These are phyloP conservation scores for Lycium ferocissimum DNA, from an alignment of 257 asterid species.

Conservation along the genomic window DNA sequence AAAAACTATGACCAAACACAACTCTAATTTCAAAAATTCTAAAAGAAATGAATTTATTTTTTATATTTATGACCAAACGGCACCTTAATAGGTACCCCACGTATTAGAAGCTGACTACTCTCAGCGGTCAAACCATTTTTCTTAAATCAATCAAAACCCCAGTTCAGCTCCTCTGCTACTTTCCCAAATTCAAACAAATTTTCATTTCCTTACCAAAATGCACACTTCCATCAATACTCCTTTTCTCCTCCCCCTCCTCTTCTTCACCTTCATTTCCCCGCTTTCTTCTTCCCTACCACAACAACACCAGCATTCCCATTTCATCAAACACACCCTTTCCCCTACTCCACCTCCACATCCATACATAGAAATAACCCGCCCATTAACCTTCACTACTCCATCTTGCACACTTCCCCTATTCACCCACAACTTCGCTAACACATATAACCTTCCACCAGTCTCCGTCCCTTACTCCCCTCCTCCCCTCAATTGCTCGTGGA, in stretches of 20 bases:
- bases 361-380: constrained; percentile 57
- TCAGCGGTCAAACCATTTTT: too few relatives aligned
- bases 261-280: constrained; percentile 33
- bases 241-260: constrained; percentile 39
- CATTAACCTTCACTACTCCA: constrained; percentile 62
- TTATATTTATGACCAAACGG: too few relatives aligned
- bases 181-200: neutral
- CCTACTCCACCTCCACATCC: constrained; percentile 46
- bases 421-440: constrained; percentile 66
- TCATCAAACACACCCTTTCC: constrained; percentile 40
- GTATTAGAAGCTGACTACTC: too few relatives aligned
- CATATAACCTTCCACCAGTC: constrained; percentile 67
- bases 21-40: too few relatives aligned
- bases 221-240: constrained; percentile 8
- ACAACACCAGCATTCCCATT: constrained; percentile 47
- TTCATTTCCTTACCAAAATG: neutral
- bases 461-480: constrained; percentile 59
- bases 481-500: constrained; percentile 73
- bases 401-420: constrained; percentile 64
- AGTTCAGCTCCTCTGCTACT: too few relatives aligned
- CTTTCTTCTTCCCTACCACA: constrained; percentile 34
- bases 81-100: too few relatives aligned
- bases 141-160: too few relatives aligned
- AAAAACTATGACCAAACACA: too few relatives aligned
- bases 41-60: too few relatives aligned